Conservation (phyloP, 2,329 filamentous ascomycete species). For the Neofusicoccum sp. region DNA sequence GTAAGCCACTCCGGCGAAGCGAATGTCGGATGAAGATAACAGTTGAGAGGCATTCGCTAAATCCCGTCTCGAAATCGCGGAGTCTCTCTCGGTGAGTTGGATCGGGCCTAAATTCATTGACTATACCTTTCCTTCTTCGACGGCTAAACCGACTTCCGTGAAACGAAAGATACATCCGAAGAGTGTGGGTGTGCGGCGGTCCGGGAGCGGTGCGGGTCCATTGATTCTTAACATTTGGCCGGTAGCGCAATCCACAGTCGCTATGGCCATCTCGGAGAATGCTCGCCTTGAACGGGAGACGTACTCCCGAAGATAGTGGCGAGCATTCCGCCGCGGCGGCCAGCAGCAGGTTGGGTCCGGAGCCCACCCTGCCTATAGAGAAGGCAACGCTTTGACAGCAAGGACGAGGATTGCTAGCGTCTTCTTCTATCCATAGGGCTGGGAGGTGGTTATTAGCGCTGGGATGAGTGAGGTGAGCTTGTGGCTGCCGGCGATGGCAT, state of each 20-base stretch:
- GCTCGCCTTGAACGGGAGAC: not conserved
- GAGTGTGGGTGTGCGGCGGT: too few species aligned
- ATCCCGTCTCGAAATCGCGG: not conserved
- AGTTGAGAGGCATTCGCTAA: not conserved
- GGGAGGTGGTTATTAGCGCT: not conserved
- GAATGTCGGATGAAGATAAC: not conserved
- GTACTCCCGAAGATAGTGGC: not conserved
- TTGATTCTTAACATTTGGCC: not conserved
- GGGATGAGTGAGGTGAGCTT: not conserved
- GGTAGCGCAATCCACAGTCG: too few species aligned
- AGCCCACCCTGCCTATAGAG: constrained; percentile 1
- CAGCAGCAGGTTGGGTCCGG: not conserved
- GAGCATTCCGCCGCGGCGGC: not conserved
- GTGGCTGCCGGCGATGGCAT: not conserved
- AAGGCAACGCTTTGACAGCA: not conserved
- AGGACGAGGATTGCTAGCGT: not conserved
- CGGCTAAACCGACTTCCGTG: not conserved
- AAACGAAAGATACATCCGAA: too few species aligned
- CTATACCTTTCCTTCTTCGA: not conserved
- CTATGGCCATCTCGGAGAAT: not conserved
- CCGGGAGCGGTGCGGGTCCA: not conserved
- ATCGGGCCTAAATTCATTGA: not conserved
- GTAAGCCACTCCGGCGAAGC: not conserved
- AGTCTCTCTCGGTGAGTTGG: not conserved
- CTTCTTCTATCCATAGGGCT: too few species aligned